Evolutionary conservation across 2,329 filamentous ascomycete species (phyloP).

Genomic region (Huntiella bhutanensis): DNA sequence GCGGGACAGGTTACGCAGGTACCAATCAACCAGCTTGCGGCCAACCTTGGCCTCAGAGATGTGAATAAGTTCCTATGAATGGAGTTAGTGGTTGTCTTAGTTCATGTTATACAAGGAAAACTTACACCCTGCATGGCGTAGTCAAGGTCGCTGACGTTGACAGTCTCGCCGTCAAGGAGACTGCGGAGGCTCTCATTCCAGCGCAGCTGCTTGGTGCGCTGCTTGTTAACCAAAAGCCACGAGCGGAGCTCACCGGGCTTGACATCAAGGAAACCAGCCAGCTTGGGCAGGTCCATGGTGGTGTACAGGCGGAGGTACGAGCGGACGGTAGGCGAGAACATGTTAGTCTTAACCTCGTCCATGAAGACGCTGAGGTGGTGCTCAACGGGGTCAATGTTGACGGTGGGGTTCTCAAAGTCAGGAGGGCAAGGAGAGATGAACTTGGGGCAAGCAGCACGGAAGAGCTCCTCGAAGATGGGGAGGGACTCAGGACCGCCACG

Average conservation of each 20-base stretch:
- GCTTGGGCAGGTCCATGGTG: constrained; percentile 97
- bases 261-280: constrained; percentile 91
- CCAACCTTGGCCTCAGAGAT: constrained; percentile 98
- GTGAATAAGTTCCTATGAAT: constrained; percentile 70
- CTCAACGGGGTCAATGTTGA: constrained; percentile 93
- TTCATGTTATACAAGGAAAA: constrained; percentile 16
- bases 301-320: constrained; percentile 98
- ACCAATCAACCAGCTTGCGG: constrained; percentile 95
- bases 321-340: constrained; percentile 94
- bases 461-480: constrained; percentile 94
- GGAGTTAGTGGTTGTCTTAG: constrained; percentile 3
- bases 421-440: constrained; percentile 96
- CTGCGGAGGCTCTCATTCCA: constrained; percentile 70
- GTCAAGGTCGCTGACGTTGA: constrained; percentile 88
- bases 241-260: constrained; percentile 88
- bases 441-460: constrained; percentile 94
- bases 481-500: constrained; percentile 88
- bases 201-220: constrained; percentile 87
- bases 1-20: constrained; percentile 86
- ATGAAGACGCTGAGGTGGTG: constrained; percentile 97
- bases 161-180: constrained; percentile 75
- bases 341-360: constrained; percentile 99
- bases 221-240: constrained; percentile 94
- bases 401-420: constrained; percentile 89
- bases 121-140: constrained; percentile 87